These are phyloP conservation scores for Fusarium caatingaense DNA, from an alignment of 2,329 filamentous ascomycete genomes.

Conservation along the genomic window DNA sequence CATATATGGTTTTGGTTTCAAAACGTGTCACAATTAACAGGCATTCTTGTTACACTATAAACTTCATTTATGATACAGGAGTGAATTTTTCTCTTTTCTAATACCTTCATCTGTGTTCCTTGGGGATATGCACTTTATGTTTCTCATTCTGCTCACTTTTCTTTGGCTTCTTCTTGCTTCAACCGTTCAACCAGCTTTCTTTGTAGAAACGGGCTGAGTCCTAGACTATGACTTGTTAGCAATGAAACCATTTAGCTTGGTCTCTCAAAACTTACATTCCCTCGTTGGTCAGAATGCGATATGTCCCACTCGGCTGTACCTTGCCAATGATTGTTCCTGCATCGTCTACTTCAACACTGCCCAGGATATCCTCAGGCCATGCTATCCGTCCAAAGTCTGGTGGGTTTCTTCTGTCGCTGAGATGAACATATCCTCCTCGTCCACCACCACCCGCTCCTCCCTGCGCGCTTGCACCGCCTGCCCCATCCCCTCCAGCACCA, in stretches of 20 bases:
- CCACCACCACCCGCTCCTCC: conserved; percentile 71
- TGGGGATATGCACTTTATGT: background rate
- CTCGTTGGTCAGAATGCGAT: conserved; percentile 72
- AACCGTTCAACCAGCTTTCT: conserved; percentile 66
- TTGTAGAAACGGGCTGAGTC: conserved; percentile 58
- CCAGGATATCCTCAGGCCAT: conserved; percentile 76
- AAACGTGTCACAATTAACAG: background rate
- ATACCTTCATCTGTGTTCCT: background rate
- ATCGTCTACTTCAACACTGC: conserved; percentile 72
- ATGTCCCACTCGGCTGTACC: conserved; percentile 70
- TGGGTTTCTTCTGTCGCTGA: conserved; percentile 72
- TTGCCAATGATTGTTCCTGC: conserved; percentile 67
- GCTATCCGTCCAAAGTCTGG: conserved; percentile 76
- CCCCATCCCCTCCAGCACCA: conserved; percentile 58
- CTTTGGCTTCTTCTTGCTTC: conserved; percentile 61
- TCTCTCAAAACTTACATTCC: conserved; percentile 68
- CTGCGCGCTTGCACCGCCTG: conserved; percentile 68
- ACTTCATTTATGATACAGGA: conserved; percentile 23
- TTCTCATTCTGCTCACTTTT: conserved; percentile 40
- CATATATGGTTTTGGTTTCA: background rate
- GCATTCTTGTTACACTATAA: conserved; percentile 8
- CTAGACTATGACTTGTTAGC: conserved; percentile 47
- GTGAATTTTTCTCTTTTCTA: background rate
- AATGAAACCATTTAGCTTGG: background rate
- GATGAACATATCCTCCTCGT: conserved; percentile 71